Conservation (phyloP, 73 alveolate species). For the Paramecium pentaurelia region DNA sequence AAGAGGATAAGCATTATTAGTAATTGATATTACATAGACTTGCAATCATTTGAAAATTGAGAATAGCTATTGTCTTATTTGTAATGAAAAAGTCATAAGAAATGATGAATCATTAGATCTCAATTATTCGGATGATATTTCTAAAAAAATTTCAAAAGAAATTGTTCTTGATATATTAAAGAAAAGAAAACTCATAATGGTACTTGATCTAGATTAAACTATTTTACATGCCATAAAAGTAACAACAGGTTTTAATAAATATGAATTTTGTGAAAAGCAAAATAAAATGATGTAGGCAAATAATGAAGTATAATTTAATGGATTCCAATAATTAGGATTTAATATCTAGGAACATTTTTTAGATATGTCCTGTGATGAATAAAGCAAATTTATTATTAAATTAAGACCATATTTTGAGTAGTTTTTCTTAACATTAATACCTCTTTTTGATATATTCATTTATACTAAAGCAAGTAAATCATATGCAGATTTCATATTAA, state of each 20-base stretch:
- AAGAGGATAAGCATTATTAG: neutral
- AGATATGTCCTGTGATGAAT: neutral
- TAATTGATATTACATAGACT: neutral
- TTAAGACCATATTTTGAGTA: conserved; percentile 21
- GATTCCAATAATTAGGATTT: neutral
- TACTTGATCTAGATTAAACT: conserved; percentile 28
- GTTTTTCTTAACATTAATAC: conserved; percentile 1
- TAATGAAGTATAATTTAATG: neutral
- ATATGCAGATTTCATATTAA: conserved; percentile 20
- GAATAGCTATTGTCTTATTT: neutral
- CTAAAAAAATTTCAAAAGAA: neutral
- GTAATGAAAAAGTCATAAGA: neutral
- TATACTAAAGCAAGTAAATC: conserved; percentile 37
- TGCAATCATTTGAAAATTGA: conserved; percentile 22
- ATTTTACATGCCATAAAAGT: conserved; percentile 20
- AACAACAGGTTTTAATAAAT: neutral
- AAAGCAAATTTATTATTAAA: conserved; percentile 4
- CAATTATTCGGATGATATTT: conserved; percentile 1
- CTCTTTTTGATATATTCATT: conserved; percentile 20
- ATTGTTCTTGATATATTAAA: neutral
- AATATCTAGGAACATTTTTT: neutral
- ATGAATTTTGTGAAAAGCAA: neutral
- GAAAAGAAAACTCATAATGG: conserved; percentile 19
- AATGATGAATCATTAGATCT: neutral
- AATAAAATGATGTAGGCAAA: neutral